A percentile compares a stretch with the other conserved stretches of the same genome.
Conservation (phyloP, 23 red algal genomes). For the Gracilaria domingensis region DNA sequence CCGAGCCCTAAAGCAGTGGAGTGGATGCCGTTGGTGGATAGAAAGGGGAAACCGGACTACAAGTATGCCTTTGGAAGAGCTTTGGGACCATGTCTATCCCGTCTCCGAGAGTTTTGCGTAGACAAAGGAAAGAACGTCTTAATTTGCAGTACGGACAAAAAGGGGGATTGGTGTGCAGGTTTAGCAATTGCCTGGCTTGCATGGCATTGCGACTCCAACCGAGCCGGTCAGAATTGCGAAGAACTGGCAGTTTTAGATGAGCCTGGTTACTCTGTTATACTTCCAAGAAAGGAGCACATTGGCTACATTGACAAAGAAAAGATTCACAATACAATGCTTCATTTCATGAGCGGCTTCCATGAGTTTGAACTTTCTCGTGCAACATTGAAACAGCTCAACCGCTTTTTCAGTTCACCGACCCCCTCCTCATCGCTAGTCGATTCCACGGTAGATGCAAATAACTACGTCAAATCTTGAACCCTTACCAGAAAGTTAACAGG, state of each 20-base stretch:
- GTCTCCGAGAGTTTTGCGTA: constrained; percentile 50
- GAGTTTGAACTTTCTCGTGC: constrained; percentile 56
- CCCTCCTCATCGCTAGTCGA: constrained; percentile 34
- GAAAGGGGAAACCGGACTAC: constrained; percentile 53
- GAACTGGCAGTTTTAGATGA: neutral
- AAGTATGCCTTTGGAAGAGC: constrained; percentile 64
- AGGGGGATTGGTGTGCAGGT: constrained; percentile 68
- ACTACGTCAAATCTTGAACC: neutral
- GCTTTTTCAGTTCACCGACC: constrained; percentile 60
- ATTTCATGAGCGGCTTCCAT: constrained; percentile 42
- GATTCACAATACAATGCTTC: constrained; percentile 54
- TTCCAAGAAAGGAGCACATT: constrained; percentile 13
- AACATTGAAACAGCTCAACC: constrained; percentile 66
- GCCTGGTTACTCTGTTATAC: neutral
- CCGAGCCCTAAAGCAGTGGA: neutral
- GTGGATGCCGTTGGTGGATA: constrained; percentile 51
- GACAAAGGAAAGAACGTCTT: constrained; percentile 14
- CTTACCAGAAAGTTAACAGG: too few species aligned
- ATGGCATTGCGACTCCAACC: constrained; percentile 49
- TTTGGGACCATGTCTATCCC: constrained; percentile 59
- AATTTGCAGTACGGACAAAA: constrained; percentile 23
- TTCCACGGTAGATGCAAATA: neutral
- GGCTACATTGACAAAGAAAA: constrained; percentile 38
- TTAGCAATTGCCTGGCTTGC: constrained; percentile 70
- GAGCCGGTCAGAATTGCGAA: neutral